A percentile compares a stretch with the other conserved stretches of the same genome.
These are phyloP conservation scores for Podospora conica DNA, from an alignment of 495 filamentous ascomycete species.

Conservation along the genomic window DNA sequence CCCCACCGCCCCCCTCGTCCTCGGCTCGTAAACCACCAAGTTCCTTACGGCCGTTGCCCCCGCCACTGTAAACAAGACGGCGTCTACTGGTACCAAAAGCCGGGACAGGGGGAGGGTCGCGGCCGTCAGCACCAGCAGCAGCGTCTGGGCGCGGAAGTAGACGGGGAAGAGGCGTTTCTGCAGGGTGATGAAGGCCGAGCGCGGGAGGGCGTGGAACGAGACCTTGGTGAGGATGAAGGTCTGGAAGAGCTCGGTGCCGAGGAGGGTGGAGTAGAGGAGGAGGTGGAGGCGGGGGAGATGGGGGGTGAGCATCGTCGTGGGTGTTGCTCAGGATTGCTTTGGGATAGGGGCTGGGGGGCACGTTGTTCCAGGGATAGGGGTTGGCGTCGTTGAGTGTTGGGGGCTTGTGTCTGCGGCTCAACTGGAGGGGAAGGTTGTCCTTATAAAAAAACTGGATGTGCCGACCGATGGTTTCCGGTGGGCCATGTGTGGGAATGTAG, in stretches of 20 bases:
- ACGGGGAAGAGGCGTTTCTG: slow-evolving; percentile 50
- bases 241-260: slow-evolving; percentile 48
- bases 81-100: slow-evolving; percentile 24
- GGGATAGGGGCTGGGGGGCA: not conserved
- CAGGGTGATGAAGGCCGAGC: slow-evolving; percentile 43
- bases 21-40: slow-evolving; percentile 41
- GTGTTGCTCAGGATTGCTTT: not conserved
- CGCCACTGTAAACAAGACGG: slow-evolving; percentile 38
- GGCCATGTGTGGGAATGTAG: not conserved
- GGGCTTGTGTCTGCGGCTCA: not conserved
- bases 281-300: slow-evolving; percentile 38
- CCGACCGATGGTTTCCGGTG: no score
- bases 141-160: slow-evolving; percentile 45
- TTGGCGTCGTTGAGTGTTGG: no score
- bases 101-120: slow-evolving; percentile 38
- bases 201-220: slow-evolving; percentile 40
- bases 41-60: slow-evolving; percentile 41
- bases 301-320: not conserved
- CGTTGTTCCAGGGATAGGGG: no score
- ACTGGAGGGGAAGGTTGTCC: not conserved
- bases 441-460: no score
- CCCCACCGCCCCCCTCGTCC: slow-evolving; percentile 41
- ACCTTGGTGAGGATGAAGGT: slow-evolving; percentile 50
- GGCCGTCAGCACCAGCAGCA: slow-evolving; percentile 39
- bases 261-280: slow-evolving; percentile 46